Evolutionary conservation across 139 green algal species (phyloP).

Genomic region (Chlorella sorokiniana): DNA sequence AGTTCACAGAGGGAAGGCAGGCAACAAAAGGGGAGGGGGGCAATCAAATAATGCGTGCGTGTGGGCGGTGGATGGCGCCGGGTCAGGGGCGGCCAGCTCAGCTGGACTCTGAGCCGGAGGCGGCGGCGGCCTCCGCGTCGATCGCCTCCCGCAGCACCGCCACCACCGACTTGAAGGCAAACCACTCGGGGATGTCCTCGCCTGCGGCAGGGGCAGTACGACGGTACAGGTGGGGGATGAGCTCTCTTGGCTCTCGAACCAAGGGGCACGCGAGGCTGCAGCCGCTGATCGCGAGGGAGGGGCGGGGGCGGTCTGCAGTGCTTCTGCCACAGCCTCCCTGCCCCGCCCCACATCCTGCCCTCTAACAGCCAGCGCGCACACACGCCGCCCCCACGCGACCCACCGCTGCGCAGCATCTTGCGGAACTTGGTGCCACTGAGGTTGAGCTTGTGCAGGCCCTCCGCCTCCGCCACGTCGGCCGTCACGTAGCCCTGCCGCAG

Average conservation of each 20-base stretch:
- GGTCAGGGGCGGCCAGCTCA: too few relatives aligned
- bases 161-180: slow-evolving; percentile 95
- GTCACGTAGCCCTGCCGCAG: slow-evolving; percentile 84
- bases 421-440: slow-evolving; percentile 94
- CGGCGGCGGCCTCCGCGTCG: background rate
- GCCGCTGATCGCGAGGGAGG: background rate
- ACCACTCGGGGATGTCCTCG: slow-evolving; percentile 97
- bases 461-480: slow-evolving; percentile 77
- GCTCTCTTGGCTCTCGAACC: background rate
- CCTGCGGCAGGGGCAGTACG: slow-evolving; percentile 47
- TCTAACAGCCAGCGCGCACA: background rate
- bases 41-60: too few relatives aligned
- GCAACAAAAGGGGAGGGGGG: too few relatives aligned
- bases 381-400: background rate
- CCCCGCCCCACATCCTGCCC: background rate
- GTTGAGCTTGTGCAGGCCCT: slow-evolving; percentile 80
- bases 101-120: background rate
- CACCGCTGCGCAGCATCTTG: slow-evolving; percentile 81
- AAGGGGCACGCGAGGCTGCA: background rate
- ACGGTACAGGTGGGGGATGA: background rate
- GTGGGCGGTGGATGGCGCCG: too few relatives aligned
- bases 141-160: slow-evolving; percentile 79
- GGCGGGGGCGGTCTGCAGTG: background rate
- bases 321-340: background rate
- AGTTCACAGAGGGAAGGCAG: too few relatives aligned